Evolutionary conservation across 768 basidiomycete species (phyloP).

Genomic region (Auriscalpium vulgare): DNA sequence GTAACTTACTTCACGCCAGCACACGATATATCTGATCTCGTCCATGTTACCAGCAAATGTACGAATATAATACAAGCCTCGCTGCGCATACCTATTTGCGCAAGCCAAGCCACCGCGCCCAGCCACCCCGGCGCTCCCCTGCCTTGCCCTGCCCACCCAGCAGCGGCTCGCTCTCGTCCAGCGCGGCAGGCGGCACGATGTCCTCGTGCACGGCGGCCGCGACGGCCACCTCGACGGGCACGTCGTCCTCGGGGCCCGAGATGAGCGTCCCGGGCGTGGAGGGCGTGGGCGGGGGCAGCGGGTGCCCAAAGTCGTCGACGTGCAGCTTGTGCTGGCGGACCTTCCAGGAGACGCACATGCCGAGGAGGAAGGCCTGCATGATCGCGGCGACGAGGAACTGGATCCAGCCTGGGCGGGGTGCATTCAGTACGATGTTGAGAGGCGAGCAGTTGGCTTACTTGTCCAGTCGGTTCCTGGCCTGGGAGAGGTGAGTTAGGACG

Average conservation of each 20-base stretch:
- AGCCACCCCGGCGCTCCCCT: no score
- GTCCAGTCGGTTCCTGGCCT: conserved; percentile 84
- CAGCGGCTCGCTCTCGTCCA: no score
- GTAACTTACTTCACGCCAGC: no score
- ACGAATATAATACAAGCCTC: no score
- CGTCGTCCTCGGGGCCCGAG: conserved; percentile 8
- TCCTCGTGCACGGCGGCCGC: conserved; percentile 15
- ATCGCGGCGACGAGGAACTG: conserved; percentile 74
- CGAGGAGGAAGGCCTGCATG: conserved; percentile 75
- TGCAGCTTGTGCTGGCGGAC: conserved; percentile 62
- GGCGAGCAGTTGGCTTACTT: conserved; percentile 34
- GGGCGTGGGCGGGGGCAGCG: conserved; percentile 22
- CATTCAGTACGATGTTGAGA: background rate
- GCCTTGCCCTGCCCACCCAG: no score
- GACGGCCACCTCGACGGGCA: conserved; percentile 10
- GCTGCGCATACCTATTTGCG: no score
- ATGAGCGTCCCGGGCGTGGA: conserved; percentile 10
- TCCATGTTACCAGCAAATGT: no score
- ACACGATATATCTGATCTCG: no score
- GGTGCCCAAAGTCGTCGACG: conserved; percentile 85
- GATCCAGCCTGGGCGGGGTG: conserved; percentile 53
- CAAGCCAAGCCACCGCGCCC: no score
- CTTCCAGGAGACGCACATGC: conserved; percentile 86
- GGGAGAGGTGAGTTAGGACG: background rate
- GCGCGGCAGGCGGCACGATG: background rate